Evolutionary conservation across 257 asterid species (phyloP), one percentile per base, ranked within the genome.

Genomic region (Echium plantagineum): DNA sequence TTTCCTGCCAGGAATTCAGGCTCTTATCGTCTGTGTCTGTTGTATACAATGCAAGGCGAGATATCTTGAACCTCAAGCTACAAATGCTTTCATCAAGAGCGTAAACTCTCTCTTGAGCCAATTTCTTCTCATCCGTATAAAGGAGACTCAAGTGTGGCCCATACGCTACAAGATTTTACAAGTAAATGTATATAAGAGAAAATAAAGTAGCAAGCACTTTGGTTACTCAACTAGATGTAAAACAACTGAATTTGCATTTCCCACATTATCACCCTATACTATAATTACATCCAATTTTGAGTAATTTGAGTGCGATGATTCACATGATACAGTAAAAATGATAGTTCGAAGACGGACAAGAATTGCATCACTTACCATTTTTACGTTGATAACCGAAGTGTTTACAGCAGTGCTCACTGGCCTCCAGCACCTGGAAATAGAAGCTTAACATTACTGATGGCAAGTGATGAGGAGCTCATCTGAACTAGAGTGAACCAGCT

Each of bases 111-210:
- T 74, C 89, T 73, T 66, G 80, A 71, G 95, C 97, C 4, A 65
- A 61, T 76, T 75, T 80, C 84, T 89, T 86, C 75, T 77, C 86
- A 48, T 89, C 96, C 12, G 80, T 94, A 28, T 93, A 89, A 5
- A 93, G 78, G 60, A 93, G 77, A 85, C 97, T 89, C 76, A 93
- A 63, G 74, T 93, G 98, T 13, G 98, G 97, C 98, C 88, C 84
- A 70, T 86, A 93, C 47, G 94, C 98, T 93, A 82, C 74, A 72
- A 55, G 32, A 53, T 46, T 7, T 7, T 51, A 17, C 64, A 30
- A 67, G 52, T 15, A 46, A 51, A 59, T 16, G 4, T 16, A 38
- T 9, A 42, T 75, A 53, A 70, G 69, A 61, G 21, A 18, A 52
- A 53, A 15, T 22, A 64, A 9, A 15, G 48, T 16, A 59, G 56